Evolutionary conservation across 805 yeast genomes (phyloP).

Genomic region (Kurtzmaniella fragi): DNA sequence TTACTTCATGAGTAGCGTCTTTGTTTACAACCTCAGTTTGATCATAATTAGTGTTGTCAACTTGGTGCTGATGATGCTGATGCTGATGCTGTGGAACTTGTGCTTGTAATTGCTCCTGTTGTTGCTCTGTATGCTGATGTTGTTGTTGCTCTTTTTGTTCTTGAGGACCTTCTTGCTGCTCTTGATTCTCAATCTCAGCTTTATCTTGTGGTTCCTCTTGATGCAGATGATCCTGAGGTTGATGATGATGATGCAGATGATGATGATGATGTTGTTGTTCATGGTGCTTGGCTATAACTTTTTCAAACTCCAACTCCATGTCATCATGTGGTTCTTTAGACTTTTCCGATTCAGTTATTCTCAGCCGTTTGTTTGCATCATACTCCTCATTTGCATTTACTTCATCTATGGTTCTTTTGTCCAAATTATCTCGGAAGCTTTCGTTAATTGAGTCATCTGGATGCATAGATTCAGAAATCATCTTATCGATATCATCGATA

Average conservation of each 20-base stretch:
- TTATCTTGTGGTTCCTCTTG: slow-evolving; percentile 2
- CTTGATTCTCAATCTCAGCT: slow-evolving; percentile 14
- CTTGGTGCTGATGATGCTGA: slow-evolving; percentile 3
- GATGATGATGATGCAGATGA: too few species aligned
- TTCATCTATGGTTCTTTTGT: slow-evolving; percentile 1
- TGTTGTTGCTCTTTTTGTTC: slow-evolving; percentile 2
- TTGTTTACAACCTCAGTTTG: background rate
- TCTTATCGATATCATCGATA: slow-evolving; percentile 13
- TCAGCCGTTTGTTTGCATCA: slow-evolving; percentile 4
- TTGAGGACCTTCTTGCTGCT: slow-evolving; percentile 13
- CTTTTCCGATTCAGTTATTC: slow-evolving; percentile 1
- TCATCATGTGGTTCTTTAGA: slow-evolving; percentile 2
- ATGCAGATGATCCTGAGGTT: background rate
- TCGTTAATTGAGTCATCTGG: slow-evolving; percentile 1
- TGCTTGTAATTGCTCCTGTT: slow-evolving; percentile 1
- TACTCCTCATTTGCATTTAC: background rate
- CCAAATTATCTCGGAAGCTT: background rate
- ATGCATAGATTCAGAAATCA: slow-evolving; percentile 14
- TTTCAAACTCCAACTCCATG: slow-evolving; percentile 14
- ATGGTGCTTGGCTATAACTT: slow-evolving; percentile 14
- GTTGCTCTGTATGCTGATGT: slow-evolving; percentile 4
- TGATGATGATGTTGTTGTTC: slow-evolving; percentile 1
- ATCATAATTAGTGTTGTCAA: background rate
- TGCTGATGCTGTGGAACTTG: background rate
- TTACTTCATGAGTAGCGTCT: slow-evolving; percentile 13